A percentile compares a stretch with the other conserved stretches of the same genome.
These are phyloP conservation scores for Sporothrix pseudoabietina DNA, from an alignment of 2,329 filamentous ascomycete genomes.

Conservation along the genomic window DNA sequence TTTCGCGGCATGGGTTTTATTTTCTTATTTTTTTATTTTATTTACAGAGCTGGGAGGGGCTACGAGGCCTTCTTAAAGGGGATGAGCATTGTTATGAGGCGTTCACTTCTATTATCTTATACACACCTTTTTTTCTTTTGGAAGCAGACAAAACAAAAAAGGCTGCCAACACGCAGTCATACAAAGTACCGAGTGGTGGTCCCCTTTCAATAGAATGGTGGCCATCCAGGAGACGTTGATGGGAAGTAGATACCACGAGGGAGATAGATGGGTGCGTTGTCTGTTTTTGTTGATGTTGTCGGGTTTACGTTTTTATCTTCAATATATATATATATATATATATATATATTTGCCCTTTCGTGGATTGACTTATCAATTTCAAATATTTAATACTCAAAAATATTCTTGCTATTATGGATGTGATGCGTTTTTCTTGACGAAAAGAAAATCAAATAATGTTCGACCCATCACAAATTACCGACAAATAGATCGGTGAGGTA, in stretches of 20 bases:
- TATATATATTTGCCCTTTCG: no score
- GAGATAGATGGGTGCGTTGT: background rate
- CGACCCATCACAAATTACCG: no score
- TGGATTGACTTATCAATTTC: no score
- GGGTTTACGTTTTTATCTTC: background rate
- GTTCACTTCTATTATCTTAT: background rate
- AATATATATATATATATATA: no score
- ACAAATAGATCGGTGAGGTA: no score
- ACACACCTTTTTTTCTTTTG: background rate
- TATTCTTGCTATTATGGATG: no score
- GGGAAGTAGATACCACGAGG: background rate
- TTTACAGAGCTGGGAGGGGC: background rate
- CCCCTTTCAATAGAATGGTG: background rate
- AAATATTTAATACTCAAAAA: no score
- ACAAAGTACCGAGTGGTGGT: background rate
- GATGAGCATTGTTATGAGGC: constrained; percentile 11
- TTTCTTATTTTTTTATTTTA: background rate
- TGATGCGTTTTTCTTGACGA: no score
- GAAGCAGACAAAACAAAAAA: background rate
- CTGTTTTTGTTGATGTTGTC: background rate
- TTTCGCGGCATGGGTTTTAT: background rate
- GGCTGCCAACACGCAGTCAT: background rate
- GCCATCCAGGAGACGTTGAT: background rate
- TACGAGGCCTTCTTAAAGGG: background rate
- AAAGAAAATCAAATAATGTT: no score